Base-by-base conservation (phyloP, 164 flowering plant species). In the Brasenia schreberi region DNA sequence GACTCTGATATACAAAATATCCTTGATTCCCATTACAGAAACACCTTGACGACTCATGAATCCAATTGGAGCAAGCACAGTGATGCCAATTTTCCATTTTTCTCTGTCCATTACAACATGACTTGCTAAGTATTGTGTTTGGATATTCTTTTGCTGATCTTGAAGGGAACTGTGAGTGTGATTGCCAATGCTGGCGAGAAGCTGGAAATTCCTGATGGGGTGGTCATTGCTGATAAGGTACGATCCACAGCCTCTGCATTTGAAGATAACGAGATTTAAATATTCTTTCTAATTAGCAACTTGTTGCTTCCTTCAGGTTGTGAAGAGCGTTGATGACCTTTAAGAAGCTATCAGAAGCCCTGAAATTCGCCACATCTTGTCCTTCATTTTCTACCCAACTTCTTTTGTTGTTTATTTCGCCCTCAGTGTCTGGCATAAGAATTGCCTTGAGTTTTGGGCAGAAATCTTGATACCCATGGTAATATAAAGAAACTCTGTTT, bases 131-230 rank as follows among this genome's bases (percentile, higher is more conserved):
- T 61, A 9, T 18, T 18, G 9, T 10, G 63, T 61, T n/a, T 23
- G 19, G 18, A 23, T 61, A 18, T 7, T 33, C 39, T 43, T 43
- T 16, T 6, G 43, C 2, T 60, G 17, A 66, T 64, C 59, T 66
- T 70, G 61, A 45, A 83, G 87, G 84, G 87, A 5, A 78, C 77
- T 12, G 83, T 83, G 67, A 77, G 19, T 7, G 66, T 83, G 69
- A 52, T 69, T 69, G 81, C 81, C 27, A 74, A 77, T 65, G 42
- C 83, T 43, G 83, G 83, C 16, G 67, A 10, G 67, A 81, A 80
- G 71, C 65, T 83, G 66, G 81, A 83, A 78, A 83, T 83, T 65
- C 85, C 85, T 42, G 87, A 77, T 73, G 83, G 82, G 70, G 74
- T 65, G 59, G 83, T 81, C 58, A 65, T 83, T 60, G 80, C 72